Evolutionary conservation across 2,329 filamentous ascomycete species (phyloP).

Genomic region (Ilyonectria robusta): DNA sequence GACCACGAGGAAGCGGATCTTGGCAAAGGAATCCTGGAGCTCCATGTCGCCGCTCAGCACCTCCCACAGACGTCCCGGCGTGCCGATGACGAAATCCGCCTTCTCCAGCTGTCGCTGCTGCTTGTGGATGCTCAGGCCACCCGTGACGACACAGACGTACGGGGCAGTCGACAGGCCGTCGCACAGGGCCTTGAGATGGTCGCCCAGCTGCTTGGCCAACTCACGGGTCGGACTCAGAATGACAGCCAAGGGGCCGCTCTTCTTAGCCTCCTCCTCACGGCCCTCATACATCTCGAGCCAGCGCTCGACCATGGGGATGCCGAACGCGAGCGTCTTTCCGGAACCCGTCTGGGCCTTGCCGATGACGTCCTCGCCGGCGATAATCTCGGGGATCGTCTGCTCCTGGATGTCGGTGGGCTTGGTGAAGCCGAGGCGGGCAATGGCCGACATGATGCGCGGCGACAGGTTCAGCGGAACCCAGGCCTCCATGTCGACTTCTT

Average conservation of each 20-base stretch:
- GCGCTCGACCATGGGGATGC: slow-evolving; percentile 90
- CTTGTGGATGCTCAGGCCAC: slow-evolving; percentile 94
- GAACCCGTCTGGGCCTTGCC: slow-evolving; percentile 97
- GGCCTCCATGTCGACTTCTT: slow-evolving; percentile 78
- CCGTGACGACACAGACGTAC: slow-evolving; percentile 90
- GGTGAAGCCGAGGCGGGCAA: slow-evolving; percentile 85
- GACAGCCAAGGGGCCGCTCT: slow-evolving; percentile 75
- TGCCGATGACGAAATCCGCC: slow-evolving; percentile 94
- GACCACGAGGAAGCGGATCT: slow-evolving; percentile 86
- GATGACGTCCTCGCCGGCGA: slow-evolving; percentile 89
- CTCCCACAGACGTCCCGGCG: slow-evolving; percentile 95
- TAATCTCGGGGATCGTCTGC: slow-evolving; percentile 83
- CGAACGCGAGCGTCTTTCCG: slow-evolving; percentile 96
- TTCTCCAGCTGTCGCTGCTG: slow-evolving; percentile 87
- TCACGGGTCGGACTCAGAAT: slow-evolving; percentile 94
- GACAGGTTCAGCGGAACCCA: slow-evolving; percentile 86
- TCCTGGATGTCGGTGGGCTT: slow-evolving; percentile 88
- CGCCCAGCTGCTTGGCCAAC: slow-evolving; percentile 89
- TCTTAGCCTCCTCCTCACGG: slow-evolving; percentile 50
- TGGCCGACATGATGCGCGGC: slow-evolving; percentile 76
- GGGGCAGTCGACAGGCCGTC: slow-evolving; percentile 71
- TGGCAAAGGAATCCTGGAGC: slow-evolving; percentile 78
- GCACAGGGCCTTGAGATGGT: slow-evolving; percentile 85
- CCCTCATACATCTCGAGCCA: slow-evolving; percentile 72
- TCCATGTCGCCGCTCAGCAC: slow-evolving; percentile 83